Percentiles rank a stretch among this genome's conserved stretches.
These are phyloP conservation scores for Endocalyx cinctus DNA, from an alignment of 2,329 filamentous ascomycete species.

Conservation along the genomic window DNA sequence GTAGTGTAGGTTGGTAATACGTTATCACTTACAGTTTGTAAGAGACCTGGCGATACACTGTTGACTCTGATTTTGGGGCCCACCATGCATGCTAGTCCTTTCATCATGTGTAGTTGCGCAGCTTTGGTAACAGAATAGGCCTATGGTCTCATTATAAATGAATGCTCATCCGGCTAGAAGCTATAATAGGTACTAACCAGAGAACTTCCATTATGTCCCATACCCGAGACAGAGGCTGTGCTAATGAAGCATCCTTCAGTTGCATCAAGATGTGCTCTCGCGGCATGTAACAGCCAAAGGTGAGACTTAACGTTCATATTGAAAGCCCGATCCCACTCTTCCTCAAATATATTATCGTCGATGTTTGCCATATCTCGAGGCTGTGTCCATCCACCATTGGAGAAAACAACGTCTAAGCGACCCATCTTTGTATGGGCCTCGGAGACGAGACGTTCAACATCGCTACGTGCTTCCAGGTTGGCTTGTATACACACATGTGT, in stretches of 20 bases:
- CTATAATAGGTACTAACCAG: too few relatives aligned
- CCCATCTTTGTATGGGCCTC: conserved; percentile 58
- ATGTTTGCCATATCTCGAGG: conserved; percentile 41
- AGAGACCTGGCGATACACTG: conserved; percentile 49
- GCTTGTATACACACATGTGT: conserved; percentile 54
- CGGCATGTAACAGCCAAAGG: conserved; percentile 54
- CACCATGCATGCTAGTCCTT: conserved; percentile 47
- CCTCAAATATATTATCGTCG: conserved; percentile 49
- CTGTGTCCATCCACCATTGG: conserved; percentile 61
- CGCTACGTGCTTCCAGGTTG: conserved; percentile 57
- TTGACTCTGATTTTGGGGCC: conserved; percentile 56
- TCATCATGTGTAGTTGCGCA: conserved; percentile 59
- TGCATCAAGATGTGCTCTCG: conserved; percentile 48
- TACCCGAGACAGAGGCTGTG: conserved; percentile 60
- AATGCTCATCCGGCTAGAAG: too few relatives aligned
- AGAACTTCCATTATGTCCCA: conserved; percentile 58
- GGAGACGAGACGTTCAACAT: conserved; percentile 55
- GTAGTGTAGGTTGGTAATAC: too few relatives aligned
- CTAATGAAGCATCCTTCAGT: conserved; percentile 58
- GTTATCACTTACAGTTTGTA: conserved; percentile 36
- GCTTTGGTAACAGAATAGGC: conserved; percentile 76
- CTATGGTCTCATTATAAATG: too few relatives aligned
- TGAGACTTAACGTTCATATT: conserved; percentile 61
- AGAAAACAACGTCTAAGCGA: conserved; percentile 71
- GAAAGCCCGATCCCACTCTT: conserved; percentile 56